These are phyloP conservation scores for Suhomyces taliae DNA, from an alignment of 1,139 yeast species.

Conservation along the genomic window DNA sequence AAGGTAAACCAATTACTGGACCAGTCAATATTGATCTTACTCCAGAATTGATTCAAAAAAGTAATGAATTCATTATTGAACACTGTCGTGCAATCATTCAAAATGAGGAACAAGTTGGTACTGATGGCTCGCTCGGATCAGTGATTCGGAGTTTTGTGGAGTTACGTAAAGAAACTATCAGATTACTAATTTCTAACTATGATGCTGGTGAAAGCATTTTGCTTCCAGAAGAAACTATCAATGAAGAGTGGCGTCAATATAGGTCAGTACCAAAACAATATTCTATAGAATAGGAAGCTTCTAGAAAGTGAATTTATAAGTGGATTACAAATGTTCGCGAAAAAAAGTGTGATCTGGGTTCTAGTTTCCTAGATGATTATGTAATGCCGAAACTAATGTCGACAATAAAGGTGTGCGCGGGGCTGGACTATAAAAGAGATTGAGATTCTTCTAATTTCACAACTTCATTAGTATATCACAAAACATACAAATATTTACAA, in stretches of 20 bases:
- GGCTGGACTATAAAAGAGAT: slow-evolving; percentile 4
- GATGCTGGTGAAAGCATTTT: slow-evolving; percentile 2
- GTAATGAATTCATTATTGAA: slow-evolving; percentile 2
- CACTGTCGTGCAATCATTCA: slow-evolving; percentile 2
- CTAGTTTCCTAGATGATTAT: neutral
- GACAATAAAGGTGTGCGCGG: neutral
- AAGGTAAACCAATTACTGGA: slow-evolving; percentile 13
- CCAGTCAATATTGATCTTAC: slow-evolving; percentile 1
- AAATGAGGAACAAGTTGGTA: neutral
- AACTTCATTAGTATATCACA: neutral
- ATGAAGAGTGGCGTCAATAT: slow-evolving; percentile 3
- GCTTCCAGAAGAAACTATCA: slow-evolving; percentile 1
- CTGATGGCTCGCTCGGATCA: slow-evolving; percentile 1
- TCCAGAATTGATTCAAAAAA: neutral
- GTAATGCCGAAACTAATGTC: slow-evolving; percentile 1
- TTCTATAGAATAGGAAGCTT: neutral
- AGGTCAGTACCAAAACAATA: slow-evolving; percentile 3
- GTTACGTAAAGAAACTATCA: neutral
- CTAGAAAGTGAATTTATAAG: neutral
- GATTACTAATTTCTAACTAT: slow-evolving; percentile 1
- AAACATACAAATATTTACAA: slow-evolving; percentile 21
- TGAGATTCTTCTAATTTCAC: neutral
- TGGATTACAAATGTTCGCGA: slow-evolving; percentile 5
- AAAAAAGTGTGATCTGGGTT: slow-evolving; percentile 1
- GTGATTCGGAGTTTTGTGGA: neutral